phyloP scores from a whole-genome alignment of 2,329 filamentous ascomycete species.

The Pseudogymnoascus sp. region DNA sequence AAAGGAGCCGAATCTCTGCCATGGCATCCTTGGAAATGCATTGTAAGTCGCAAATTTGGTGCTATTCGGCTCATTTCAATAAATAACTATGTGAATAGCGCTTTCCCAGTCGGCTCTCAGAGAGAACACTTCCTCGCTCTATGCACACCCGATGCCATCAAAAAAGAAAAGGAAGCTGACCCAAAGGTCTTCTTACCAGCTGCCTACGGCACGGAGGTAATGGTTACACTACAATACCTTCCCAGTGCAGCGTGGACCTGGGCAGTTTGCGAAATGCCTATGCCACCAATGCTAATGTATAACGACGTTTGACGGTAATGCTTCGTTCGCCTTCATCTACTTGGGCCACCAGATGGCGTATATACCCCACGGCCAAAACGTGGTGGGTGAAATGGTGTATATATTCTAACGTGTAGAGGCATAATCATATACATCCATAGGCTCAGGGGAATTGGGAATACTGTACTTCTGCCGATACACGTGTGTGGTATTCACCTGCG shows the following conservation, averaged over 20 bases:
- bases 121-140: neutral
- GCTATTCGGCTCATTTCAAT: neutral
- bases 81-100: neutral
- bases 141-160: neutral
- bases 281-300: neutral
- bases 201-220: neutral
- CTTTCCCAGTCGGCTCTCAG: neutral
- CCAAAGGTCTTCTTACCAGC: neutral
- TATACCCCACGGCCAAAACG: neutral
- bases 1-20: constrained; percentile 58
- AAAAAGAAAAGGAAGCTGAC: neutral
- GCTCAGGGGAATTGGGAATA: neutral
- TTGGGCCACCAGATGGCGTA: neutral
- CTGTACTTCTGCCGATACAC: neutral
- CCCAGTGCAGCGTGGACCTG: neutral
- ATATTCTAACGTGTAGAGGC: neutral
- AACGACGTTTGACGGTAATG: neutral
- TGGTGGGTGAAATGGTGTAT: neutral
- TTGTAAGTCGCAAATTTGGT: constrained; percentile 26
- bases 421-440: neutral
- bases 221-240: neutral
- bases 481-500: neutral
- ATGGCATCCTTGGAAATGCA: constrained; percentile 57
- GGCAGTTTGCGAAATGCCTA: neutral
- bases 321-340: neutral